A percentile compares a stretch with the other conserved stretches of the same genome.
Evolutionary conservation across 1,284 basidiomycete species (phyloP).

Genomic region (Papiliotrema nemorosa): DNA sequence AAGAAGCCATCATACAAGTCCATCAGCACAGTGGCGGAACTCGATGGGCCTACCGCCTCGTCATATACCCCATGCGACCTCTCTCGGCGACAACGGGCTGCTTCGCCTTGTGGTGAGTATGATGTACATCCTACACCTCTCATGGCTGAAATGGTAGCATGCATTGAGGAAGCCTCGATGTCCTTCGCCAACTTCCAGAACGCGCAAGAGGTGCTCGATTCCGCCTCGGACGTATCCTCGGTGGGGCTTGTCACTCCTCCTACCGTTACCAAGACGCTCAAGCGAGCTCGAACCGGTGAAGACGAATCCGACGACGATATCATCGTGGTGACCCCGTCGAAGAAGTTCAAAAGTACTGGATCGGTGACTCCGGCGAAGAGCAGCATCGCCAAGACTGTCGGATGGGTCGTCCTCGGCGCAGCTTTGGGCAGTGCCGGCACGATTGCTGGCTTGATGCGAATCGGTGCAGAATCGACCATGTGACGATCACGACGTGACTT

Average conservation of each 20-base stretch:
- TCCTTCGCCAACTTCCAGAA: not conserved
- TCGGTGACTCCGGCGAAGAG: not conserved
- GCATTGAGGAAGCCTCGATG: not conserved
- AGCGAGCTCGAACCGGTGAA: not conserved
- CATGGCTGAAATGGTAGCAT: not conserved
- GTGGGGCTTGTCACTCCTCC: constrained; percentile 2
- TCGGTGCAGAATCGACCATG: too few relatives aligned
- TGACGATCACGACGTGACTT: too few relatives aligned
- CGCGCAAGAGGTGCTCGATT: not conserved
- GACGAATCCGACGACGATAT: not conserved
- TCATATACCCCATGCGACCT: not conserved
- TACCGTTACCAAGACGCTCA: not conserved
- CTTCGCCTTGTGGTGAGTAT: not conserved
- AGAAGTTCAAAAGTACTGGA: not conserved
- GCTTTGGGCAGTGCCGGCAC: constrained; percentile 33
- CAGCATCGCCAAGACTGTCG: constrained; percentile 6
- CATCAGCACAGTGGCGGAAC: not conserved
- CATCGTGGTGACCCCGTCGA: not conserved
- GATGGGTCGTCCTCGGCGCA: constrained; percentile 25
- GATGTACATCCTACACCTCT: not conserved
- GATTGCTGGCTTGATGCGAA: constrained; percentile 34
- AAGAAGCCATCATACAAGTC: too few relatives aligned
- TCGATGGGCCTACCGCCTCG: not conserved
- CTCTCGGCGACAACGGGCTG: not conserved
- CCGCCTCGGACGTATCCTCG: not conserved